Evolutionary conservation across 2,329 filamentous ascomycete genomes (phyloP).

Genomic region (Fusarium sp.): DNA sequence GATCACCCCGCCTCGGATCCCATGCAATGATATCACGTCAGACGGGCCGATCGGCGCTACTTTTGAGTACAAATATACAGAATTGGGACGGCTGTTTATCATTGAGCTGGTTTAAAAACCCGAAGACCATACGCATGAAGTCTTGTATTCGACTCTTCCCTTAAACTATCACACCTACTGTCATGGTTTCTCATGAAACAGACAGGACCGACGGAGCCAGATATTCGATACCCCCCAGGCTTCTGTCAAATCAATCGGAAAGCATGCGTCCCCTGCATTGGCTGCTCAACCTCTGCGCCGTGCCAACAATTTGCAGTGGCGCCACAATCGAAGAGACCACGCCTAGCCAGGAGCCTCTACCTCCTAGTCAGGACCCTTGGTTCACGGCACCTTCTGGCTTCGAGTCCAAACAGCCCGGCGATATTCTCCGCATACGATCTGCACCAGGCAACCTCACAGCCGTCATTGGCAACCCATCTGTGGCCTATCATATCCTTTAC

Average conservation of each 20-base stretch:
- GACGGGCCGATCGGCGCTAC: background rate
- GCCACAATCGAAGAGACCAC: background rate
- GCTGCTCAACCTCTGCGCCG: background rate
- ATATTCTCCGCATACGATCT: constrained; percentile 29
- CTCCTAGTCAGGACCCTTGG: constrained; percentile 27
- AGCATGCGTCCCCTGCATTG: background rate
- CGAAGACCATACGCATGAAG: background rate
- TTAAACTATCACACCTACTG: background rate
- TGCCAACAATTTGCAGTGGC: background rate
- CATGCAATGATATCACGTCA: background rate
- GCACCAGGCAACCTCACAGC: constrained; percentile 24
- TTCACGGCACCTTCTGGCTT: constrained; percentile 7
- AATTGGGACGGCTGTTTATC: background rate
- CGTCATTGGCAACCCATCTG: constrained; percentile 9
- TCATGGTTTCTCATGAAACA: background rate
- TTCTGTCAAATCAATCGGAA: background rate
- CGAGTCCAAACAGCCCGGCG: constrained; percentile 15
- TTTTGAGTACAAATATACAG: background rate
- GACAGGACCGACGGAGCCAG: background rate
- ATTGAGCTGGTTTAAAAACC: background rate
- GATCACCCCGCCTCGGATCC: background rate
- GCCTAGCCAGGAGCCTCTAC: background rate
- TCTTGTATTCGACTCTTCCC: background rate
- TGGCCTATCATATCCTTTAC: constrained; percentile 50
- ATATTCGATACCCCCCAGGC: background rate